phyloP scores from a whole-genome alignment of 2,329 filamentous ascomycete genomes.

The Microdochium bolleyi region DNA sequence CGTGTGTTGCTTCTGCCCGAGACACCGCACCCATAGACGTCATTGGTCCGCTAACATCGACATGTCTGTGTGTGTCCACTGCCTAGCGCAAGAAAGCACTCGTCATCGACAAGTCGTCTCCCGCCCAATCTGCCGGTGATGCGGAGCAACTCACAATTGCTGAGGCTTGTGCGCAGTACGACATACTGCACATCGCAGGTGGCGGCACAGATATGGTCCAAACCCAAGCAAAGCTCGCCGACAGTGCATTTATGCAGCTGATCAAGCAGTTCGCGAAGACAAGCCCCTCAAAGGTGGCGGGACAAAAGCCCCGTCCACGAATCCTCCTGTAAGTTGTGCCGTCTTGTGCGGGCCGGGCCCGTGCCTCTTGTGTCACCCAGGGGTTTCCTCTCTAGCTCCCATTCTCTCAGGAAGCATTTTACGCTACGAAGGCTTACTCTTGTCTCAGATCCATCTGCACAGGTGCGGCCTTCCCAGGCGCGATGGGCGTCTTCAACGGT shows the following conservation, averaged over 20 bases:
- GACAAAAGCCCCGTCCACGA: background rate
- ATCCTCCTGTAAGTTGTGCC: background rate
- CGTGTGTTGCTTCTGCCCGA: background rate
- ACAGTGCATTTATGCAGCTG: background rate
- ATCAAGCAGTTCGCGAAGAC: background rate
- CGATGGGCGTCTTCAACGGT: slow-evolving; percentile 1
- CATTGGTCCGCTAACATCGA: too few relatives aligned
- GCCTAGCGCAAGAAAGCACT: too few relatives aligned
- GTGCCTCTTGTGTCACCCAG: background rate
- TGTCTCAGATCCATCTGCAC: slow-evolving; percentile 2
- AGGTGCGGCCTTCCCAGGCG: slow-evolving; percentile 1
- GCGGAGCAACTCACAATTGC: background rate
- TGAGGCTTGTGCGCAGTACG: background rate
- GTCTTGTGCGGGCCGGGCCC: background rate
- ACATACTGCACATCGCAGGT: background rate
- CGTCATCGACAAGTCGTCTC: too few relatives aligned
- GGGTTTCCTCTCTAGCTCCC: too few relatives aligned
- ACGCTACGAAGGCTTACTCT: too few relatives aligned
- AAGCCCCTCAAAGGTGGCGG: too few relatives aligned
- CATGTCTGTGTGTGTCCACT: too few relatives aligned
- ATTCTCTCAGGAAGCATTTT: too few relatives aligned
- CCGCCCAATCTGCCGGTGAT: background rate
- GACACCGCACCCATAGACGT: too few relatives aligned
- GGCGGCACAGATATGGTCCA: background rate
- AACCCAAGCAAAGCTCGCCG: background rate